These are phyloP conservation scores for Leccinum pellstonianum DNA, from an alignment of 768 basidiomycete species.

Conservation along the genomic window DNA sequence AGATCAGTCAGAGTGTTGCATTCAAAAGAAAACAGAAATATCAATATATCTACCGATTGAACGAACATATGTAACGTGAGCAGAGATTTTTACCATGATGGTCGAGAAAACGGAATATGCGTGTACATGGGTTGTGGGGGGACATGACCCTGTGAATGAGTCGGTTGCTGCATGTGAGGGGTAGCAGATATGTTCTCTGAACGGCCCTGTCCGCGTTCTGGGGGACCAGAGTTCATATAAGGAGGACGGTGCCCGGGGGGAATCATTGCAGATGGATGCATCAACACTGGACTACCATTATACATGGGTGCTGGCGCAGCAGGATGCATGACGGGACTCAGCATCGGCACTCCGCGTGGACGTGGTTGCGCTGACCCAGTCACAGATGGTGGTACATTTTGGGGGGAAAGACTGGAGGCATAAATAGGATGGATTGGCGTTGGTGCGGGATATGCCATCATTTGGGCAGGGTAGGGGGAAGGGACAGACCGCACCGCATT, in stretches of 20 bases:
- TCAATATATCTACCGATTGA: constrained; percentile 32
- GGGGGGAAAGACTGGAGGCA: constrained; percentile 39
- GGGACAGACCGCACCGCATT: constrained; percentile 53
- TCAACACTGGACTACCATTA: constrained; percentile 63
- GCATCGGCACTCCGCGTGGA: constrained; percentile 54
- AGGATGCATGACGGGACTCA: constrained; percentile 73
- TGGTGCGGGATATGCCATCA: constrained; percentile 65
- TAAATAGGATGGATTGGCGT: constrained; percentile 49
- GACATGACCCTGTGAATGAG: constrained; percentile 29
- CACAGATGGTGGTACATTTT: constrained; percentile 33
- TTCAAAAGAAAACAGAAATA: constrained; percentile 28
- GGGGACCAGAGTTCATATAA: constrained; percentile 47
- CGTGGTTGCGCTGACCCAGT: constrained; percentile 37
- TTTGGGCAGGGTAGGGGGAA: constrained; percentile 63
- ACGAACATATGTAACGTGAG: constrained; percentile 22
- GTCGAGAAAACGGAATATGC: constrained; percentile 30
- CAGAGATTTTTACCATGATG: constrained; percentile 30
- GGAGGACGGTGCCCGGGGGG: constrained; percentile 32
- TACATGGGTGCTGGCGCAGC: constrained; percentile 58
- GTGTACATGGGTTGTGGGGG: constrained; percentile 31
- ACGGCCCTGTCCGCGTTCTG: constrained; percentile 50
- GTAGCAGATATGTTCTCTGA: constrained; percentile 42
- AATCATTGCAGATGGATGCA: constrained; percentile 50
- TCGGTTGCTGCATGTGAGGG: constrained; percentile 41
- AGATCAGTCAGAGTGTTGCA: constrained; percentile 20